Conservation (phyloP, 2,329 filamentous ascomycete genomes). For the Colletotrichum eleusines region DNA sequence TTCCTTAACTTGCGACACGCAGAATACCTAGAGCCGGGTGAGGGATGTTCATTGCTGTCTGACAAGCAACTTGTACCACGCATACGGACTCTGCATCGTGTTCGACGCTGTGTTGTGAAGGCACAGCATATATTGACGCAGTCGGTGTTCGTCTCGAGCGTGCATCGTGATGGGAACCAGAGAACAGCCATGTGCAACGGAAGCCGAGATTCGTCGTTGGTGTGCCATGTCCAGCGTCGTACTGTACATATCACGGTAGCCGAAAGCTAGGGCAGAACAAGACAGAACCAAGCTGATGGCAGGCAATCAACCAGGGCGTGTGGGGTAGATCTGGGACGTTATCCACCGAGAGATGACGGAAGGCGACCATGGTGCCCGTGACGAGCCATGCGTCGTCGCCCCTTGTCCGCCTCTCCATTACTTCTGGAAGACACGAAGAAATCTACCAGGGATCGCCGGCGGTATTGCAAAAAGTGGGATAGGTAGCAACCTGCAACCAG, state of each 20-base stretch:
- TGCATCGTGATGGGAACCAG: not conserved
- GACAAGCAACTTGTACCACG: not conserved
- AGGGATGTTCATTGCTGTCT: slow-evolving; percentile 1
- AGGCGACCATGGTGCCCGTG: slow-evolving; percentile 1
- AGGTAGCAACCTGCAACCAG: slow-evolving; percentile 29
- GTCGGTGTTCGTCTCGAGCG: not conserved
- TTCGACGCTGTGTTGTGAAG: not conserved
- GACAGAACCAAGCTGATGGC: slow-evolving; percentile 9
- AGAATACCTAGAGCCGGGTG: slow-evolving; percentile 1
- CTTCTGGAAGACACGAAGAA: slow-evolving; percentile 38
- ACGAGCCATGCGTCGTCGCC: slow-evolving; percentile 5
- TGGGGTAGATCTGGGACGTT: slow-evolving; percentile 22
- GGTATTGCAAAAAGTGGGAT: slow-evolving; percentile 36
- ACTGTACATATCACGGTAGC: not conserved
- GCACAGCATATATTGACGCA: not conserved
- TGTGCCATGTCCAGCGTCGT: not conserved
- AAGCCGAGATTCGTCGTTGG: not conserved
- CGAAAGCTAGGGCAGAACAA: slow-evolving; percentile 8
- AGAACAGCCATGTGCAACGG: not conserved
- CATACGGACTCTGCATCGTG: not conserved
- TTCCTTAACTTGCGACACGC: slow-evolving; percentile 11
- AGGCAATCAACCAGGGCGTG: not conserved
- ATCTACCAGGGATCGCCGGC: slow-evolving; percentile 35
- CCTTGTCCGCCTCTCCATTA: slow-evolving; percentile 34
- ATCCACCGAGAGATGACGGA: slow-evolving; percentile 19